These are phyloP conservation scores for Sporothrix sp. DNA, from an alignment of 2,329 filamentous ascomycete species.

Conservation along the genomic window DNA sequence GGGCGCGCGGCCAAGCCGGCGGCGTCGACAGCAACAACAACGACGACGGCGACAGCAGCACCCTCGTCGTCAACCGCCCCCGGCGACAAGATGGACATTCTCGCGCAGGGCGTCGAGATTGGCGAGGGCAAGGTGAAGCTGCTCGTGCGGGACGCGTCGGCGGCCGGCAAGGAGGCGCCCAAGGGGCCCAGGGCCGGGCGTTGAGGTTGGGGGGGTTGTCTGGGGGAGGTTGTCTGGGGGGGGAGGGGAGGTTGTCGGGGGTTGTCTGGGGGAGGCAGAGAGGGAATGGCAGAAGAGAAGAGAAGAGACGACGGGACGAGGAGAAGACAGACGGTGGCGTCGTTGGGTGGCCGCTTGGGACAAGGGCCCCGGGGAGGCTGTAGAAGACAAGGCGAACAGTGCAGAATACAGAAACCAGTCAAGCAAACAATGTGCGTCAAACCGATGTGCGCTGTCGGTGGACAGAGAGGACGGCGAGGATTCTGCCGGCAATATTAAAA, in stretches of 20 bases:
- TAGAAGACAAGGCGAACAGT: neutral
- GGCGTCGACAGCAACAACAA: neutral
- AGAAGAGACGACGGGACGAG: too few relatives aligned
- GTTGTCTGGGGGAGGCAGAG: too few relatives aligned
- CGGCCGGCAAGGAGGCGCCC: neutral
- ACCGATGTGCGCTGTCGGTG: too few relatives aligned
- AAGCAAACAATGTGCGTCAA: too few relatives aligned
- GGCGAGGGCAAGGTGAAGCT: conserved; percentile 57
- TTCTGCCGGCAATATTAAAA: conserved; percentile 3
- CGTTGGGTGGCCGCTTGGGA: too few relatives aligned
- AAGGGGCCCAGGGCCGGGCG: neutral
- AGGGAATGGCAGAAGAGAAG: neutral
- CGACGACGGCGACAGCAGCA: conserved; percentile 23
- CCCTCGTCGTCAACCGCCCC: conserved; percentile 28
- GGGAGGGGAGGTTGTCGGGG: too few relatives aligned
- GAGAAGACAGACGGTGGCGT: too few relatives aligned
- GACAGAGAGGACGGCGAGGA: too few relatives aligned
- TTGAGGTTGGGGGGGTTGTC: neutral
- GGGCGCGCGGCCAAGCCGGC: conserved; percentile 24
- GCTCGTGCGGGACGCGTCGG: conserved; percentile 43
- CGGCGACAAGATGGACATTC: conserved; percentile 43
- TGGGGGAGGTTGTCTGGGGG: too few relatives aligned
- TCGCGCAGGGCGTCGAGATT: conserved; percentile 58
- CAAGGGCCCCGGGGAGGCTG: too few relatives aligned
- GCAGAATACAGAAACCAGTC: neutral